phyloP scores from a whole-genome alignment of 75 land plant genomes.

The Sequoia sempervirens region DNA sequence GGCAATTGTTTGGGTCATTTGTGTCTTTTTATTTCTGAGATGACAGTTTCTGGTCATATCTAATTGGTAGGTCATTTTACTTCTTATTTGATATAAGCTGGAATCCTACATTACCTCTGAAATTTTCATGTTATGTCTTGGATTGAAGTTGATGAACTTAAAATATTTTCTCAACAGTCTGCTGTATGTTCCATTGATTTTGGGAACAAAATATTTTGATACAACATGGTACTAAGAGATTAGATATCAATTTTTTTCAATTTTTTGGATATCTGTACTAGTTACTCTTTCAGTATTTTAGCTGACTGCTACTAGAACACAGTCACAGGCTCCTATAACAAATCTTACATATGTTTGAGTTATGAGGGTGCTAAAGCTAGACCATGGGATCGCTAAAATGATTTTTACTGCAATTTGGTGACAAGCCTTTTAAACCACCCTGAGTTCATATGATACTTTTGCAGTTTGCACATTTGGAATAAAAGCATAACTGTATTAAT shows the following conservation, averaged over 20 bases:
- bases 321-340: background rate
- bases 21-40: background rate
- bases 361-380: background rate
- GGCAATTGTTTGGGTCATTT: background rate
- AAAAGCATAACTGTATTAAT: background rate
- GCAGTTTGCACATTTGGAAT: background rate
- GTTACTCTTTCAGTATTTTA: background rate
- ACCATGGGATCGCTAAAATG: background rate
- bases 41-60: background rate
- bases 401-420: background rate
- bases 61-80: background rate
- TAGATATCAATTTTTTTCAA: background rate
- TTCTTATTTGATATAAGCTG: background rate
- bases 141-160: background rate
- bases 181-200: background rate
- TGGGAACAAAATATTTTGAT: background rate
- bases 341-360: background rate
- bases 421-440: background rate
- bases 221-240: background rate
- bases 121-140: background rate
- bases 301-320: background rate
- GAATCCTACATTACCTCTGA: background rate
- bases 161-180: background rate
- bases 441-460: background rate
- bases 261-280: background rate